These are phyloP conservation scores for Pseudozyma thailandica DNA, from an alignment of 1,284 basidiomycete genomes.

Conservation along the genomic window DNA sequence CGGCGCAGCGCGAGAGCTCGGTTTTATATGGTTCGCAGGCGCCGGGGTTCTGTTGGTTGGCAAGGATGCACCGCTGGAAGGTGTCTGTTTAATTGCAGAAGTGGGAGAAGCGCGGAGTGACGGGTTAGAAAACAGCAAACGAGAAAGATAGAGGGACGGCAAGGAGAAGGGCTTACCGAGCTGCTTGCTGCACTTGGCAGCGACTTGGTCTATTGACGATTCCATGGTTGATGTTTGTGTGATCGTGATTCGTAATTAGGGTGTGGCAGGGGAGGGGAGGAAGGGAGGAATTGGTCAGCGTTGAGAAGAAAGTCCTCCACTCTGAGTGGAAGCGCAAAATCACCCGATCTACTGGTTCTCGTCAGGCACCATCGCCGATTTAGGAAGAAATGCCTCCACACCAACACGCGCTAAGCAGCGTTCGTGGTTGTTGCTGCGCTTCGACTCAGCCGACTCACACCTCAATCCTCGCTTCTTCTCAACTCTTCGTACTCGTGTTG, in stretches of 20 bases:
- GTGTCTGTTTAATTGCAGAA: slow-evolving; percentile 20
- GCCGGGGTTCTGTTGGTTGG: slow-evolving; percentile 49
- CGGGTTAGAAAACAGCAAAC: not conserved
- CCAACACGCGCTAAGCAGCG: too few species aligned
- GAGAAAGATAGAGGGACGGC: not conserved
- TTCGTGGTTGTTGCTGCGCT: not conserved
- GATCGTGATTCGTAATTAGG: not conserved
- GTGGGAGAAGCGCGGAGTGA: not conserved
- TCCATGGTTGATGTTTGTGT: slow-evolving; percentile 31
- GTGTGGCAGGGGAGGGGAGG: not conserved
- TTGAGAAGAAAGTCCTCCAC: slow-evolving; percentile 8
- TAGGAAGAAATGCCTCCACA: slow-evolving; percentile 10
- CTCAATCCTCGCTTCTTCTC: not conserved
- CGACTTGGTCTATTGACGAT: slow-evolving; percentile 53
- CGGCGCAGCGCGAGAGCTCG: slow-evolving; percentile 58
- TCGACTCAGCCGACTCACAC: slow-evolving; percentile 12
- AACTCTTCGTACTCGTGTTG: not conserved
- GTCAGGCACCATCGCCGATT: not conserved
- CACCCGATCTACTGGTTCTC: slow-evolving; percentile 1
- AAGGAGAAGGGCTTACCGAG: slow-evolving; percentile 26
- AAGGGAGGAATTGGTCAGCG: slow-evolving; percentile 5
- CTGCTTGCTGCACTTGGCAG: slow-evolving; percentile 53
- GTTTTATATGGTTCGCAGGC: slow-evolving; percentile 53
- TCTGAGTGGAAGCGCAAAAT: slow-evolving; percentile 3
- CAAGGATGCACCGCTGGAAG: slow-evolving; percentile 64